Percentiles rank a stretch among this genome's conserved stretches.
phyloP scores from a whole-genome alignment of 176 grass and related monocot species.

The Bromus sterilis region DNA sequence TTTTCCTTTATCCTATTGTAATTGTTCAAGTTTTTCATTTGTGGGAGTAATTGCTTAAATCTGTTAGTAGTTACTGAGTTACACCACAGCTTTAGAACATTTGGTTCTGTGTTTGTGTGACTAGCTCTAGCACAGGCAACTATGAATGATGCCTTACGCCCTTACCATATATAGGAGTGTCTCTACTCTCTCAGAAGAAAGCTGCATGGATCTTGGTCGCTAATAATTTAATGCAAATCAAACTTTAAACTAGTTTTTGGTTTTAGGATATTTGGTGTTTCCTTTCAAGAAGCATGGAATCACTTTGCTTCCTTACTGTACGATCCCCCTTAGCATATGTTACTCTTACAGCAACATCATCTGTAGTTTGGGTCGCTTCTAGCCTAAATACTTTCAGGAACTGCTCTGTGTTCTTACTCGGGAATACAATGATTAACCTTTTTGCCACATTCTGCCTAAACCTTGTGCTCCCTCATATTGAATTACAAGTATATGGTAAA shows the following conservation, averaged over 20 bases:
- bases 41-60: background rate
- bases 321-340: background rate
- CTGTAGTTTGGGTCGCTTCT: background rate
- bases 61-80: background rate
- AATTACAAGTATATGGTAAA: background rate
- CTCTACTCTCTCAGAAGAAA: background rate
- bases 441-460: background rate
- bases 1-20: background rate
- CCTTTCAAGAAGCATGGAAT: background rate
- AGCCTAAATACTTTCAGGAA: background rate
- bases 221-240: background rate
- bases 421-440: background rate
- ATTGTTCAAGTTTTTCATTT: background rate
- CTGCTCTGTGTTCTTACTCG: background rate
- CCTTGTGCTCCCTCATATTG: background rate
- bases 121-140: background rate
- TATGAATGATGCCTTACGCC: background rate
- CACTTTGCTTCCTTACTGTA: background rate
- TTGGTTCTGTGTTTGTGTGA: background rate
- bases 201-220: background rate
- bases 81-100: background rate
- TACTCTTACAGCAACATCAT: background rate
- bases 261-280: background rate
- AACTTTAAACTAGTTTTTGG: slow-evolving; percentile 8
- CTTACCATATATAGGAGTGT: background rate